A percentile compares a stretch with the other conserved stretches of the same genome.
Evolutionary conservation across 805 yeast genomes (phyloP).

Genomic region (Ascoidea rubescens): DNA sequence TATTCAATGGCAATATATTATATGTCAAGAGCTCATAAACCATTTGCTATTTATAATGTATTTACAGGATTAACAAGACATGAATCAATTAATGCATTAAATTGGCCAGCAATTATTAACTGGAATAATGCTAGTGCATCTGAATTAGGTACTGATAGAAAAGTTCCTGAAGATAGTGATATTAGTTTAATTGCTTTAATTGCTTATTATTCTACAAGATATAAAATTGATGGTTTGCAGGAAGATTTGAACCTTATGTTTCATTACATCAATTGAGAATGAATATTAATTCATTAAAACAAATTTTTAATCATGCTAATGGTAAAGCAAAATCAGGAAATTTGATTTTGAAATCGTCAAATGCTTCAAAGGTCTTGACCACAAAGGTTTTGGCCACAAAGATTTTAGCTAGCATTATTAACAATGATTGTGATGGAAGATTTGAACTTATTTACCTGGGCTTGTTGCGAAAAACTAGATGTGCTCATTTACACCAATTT

Average conservation of each 20-base stretch:
- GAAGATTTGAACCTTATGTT: constrained; percentile 80
- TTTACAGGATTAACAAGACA: constrained; percentile 85
- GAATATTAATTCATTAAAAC: constrained; percentile 49
- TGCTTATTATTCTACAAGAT: constrained; percentile 87
- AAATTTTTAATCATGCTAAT: constrained; percentile 40
- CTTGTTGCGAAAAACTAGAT: no score
- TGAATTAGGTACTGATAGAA: constrained; percentile 70
- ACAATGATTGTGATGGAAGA: constrained; percentile 45
- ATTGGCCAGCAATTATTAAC: constrained; percentile 58
- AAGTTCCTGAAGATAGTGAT: constrained; percentile 48
- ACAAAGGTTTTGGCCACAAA: constrained; percentile 49
- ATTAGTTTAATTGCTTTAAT: constrained; percentile 83
- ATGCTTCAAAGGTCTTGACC: constrained; percentile 45
- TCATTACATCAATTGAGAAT: constrained; percentile 52
- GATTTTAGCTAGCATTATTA: constrained; percentile 40
- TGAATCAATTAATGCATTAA: constrained; percentile 56
- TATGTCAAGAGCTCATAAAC: constrained; percentile 77
- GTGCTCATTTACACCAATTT: no score
- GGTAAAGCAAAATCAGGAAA: constrained; percentile 62
- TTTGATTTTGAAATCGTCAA: constrained; percentile 50
- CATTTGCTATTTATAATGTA: constrained; percentile 88
- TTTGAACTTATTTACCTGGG: constrained; percentile 28
- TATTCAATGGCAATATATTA: constrained; percentile 85
- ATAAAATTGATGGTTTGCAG: constrained; percentile 83
- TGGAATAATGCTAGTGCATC: constrained; percentile 72